Evolutionary conservation across 1,139 yeast genomes (phyloP).

Genomic region (Wickerhamomyces sp.): DNA sequence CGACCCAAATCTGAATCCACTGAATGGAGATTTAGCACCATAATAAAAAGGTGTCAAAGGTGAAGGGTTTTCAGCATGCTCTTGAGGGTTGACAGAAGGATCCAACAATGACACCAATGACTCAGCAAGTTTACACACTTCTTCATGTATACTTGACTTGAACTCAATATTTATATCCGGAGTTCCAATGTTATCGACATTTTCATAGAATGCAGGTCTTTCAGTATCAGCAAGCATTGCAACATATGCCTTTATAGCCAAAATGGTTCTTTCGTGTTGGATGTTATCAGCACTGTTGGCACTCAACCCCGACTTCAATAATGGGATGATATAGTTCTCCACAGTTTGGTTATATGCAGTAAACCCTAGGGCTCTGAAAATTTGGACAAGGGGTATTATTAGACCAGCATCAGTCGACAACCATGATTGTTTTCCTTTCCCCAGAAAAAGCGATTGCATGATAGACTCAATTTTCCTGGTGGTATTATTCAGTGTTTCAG

Average conservation of each 20-base stretch:
- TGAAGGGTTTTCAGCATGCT: constrained; percentile 21
- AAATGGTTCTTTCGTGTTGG: constrained; percentile 63
- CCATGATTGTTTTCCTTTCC: constrained; percentile 68
- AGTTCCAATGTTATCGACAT: constrained; percentile 39
- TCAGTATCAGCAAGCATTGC: constrained; percentile 61
- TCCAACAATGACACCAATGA: constrained; percentile 58
- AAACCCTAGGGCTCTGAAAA: constrained; percentile 71
- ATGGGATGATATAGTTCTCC: constrained; percentile 65
- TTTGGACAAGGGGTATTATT: constrained; percentile 62
- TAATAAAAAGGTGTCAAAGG: constrained; percentile 34
- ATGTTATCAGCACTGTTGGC: constrained; percentile 55
- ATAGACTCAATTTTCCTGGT: constrained; percentile 61
- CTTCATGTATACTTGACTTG: constrained; percentile 62
- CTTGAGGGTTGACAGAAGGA: constrained; percentile 47
- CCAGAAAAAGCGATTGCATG: constrained; percentile 51
- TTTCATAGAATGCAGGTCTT: constrained; percentile 74
- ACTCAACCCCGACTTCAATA: constrained; percentile 51
- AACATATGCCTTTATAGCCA: constrained; percentile 69
- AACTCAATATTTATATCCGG: constrained; percentile 26
- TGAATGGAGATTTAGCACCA: constrained; percentile 31
- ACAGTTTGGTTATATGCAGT: constrained; percentile 74
- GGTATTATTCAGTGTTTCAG: constrained; percentile 85
- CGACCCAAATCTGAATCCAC: constrained; percentile 48
- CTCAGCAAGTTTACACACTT: constrained; percentile 62
- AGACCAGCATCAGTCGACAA: constrained; percentile 55